phyloP scores from a whole-genome alignment of 257 asterid species.

The Solanum virginianum region DNA sequence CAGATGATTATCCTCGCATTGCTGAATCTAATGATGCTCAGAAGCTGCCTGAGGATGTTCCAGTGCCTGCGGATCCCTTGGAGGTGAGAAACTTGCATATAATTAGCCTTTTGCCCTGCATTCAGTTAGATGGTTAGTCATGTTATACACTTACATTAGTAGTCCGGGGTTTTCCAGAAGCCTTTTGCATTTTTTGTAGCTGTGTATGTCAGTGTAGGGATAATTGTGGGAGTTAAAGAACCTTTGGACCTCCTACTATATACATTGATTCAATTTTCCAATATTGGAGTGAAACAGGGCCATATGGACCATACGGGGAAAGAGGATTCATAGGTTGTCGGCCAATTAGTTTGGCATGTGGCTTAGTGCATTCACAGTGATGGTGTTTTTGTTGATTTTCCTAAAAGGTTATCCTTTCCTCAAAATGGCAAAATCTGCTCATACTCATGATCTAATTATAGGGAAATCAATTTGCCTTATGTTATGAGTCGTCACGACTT shows the following conservation, averaged over 20 bases:
- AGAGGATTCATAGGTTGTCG: neutral
- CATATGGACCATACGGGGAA: neutral
- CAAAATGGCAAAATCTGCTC: neutral
- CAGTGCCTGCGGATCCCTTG: conserved; percentile 56
- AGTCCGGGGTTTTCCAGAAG: neutral
- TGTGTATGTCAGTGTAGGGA: neutral
- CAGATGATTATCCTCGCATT: conserved; percentile 19
- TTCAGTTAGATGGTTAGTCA: neutral
- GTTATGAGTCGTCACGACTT: neutral
- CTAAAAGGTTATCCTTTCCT: neutral
- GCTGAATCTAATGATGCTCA: conserved; percentile 23
- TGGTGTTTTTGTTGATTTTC: neutral
- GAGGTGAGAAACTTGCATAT: conserved; percentile 38
- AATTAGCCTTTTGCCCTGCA: neutral
- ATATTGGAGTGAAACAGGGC: neutral
- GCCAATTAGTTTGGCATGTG: neutral
- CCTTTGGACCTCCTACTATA: neutral
- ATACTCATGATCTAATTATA: neutral
- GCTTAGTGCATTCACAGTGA: neutral
- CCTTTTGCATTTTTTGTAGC: neutral
- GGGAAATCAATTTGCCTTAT: neutral
- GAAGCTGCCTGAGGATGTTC: conserved; percentile 28
- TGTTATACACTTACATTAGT: neutral
- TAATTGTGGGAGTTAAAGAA: neutral
- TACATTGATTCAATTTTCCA: too few species aligned